A percentile compares a stretch with the other conserved stretches of the same genome.
Evolutionary conservation across 2,329 filamentous ascomycete genomes (phyloP).

Genomic region (Colletotrichum kahawae): DNA sequence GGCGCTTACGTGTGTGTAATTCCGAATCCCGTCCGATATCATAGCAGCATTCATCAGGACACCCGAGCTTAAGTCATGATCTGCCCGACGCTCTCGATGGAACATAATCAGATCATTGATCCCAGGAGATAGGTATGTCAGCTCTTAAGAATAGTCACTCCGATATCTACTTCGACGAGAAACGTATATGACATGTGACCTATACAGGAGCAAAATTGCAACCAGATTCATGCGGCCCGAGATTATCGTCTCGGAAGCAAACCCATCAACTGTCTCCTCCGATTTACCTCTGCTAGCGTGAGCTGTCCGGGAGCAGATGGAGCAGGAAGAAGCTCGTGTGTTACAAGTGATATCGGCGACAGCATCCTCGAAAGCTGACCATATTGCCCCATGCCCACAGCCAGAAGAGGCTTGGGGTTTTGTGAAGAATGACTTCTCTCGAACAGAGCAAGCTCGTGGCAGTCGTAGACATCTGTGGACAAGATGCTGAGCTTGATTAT

Average conservation of each 20-base stretch:
- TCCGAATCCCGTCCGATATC: background rate
- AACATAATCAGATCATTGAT: background rate
- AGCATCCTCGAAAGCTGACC: background rate
- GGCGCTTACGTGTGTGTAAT: background rate
- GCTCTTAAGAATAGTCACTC: background rate
- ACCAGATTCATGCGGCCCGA: background rate
- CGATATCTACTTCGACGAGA: background rate
- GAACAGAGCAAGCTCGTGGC: background rate
- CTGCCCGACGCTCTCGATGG: background rate
- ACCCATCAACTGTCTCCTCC: background rate
- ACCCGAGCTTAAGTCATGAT: background rate
- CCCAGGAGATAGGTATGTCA: background rate
- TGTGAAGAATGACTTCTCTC: background rate
- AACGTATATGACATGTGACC: background rate
- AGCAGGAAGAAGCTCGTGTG: background rate
- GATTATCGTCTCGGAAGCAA: background rate
- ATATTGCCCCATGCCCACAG: background rate
- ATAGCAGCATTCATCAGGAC: background rate
- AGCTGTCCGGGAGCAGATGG: background rate
- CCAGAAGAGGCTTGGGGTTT: background rate
- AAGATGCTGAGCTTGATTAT: background rate
- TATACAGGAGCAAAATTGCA: background rate
- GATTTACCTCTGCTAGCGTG: background rate
- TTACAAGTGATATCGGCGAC: background rate
- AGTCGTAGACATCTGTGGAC: background rate